Evolutionary conservation across 1,284 basidiomycete genomes (phyloP).

Genomic region (Cutaneotrichosporon cyanovorans): DNA sequence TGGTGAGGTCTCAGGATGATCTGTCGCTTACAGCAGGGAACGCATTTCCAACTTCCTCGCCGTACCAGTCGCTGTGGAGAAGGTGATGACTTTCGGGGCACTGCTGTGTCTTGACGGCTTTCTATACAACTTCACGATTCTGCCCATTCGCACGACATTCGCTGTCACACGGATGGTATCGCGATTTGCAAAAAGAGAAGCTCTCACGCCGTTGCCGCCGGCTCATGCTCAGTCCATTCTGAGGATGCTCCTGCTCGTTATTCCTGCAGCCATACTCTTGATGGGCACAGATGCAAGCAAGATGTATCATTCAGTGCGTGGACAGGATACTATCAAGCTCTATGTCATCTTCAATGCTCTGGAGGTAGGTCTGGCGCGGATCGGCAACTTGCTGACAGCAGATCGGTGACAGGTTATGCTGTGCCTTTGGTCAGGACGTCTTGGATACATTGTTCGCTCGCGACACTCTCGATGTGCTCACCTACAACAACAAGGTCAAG

Average conservation of each 20-base stretch:
- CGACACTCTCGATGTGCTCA: constrained; percentile 61
- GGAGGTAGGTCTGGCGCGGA: constrained; percentile 49
- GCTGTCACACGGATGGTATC: constrained; percentile 57
- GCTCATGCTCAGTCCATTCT: constrained; percentile 52
- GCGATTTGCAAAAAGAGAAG: constrained; percentile 5
- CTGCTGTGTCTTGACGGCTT: constrained; percentile 94
- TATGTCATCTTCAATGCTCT: constrained; percentile 99
- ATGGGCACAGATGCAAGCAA: constrained; percentile 91
- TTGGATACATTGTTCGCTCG: constrained; percentile 93
- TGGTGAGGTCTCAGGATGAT: constrained; percentile 28
- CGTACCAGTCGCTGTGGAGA: constrained; percentile 88
- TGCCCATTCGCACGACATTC: constrained; percentile 77
- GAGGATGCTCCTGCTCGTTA: constrained; percentile 65
- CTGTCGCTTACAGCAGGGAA: constrained; percentile 53
- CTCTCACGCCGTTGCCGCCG: constrained; percentile 27
- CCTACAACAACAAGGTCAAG: constrained; percentile 22
- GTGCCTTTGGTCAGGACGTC: constrained; percentile 95
- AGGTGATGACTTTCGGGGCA: constrained; percentile 84
- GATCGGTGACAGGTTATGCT: constrained; percentile 89
- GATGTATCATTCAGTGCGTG: constrained; percentile 98
- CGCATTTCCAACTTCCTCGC: constrained; percentile 94
- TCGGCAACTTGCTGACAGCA: not conserved
- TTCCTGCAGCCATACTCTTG: constrained; percentile 67
- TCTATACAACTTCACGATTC: constrained; percentile 94
- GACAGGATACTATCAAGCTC: constrained; percentile 96